Conservation (phyloP, 805 yeast species). For the Zygoascus biomembranicola region DNA sequence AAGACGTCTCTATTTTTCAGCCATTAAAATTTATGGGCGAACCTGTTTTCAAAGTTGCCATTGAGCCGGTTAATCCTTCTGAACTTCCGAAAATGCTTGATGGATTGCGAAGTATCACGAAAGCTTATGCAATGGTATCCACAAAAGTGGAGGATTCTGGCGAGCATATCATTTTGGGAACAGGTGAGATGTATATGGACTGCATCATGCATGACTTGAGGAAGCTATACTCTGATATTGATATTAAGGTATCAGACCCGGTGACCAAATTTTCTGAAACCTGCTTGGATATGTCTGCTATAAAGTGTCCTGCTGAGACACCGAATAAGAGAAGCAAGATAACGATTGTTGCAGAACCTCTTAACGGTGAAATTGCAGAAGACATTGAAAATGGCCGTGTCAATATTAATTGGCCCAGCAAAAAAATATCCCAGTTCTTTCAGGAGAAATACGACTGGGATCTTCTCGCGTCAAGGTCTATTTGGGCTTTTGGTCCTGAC, state of each 20-base stretch:
- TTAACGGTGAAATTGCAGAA: conserved; percentile 43
- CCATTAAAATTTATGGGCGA: conserved; percentile 38
- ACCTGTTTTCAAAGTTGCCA: conserved; percentile 70
- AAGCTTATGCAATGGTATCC: conserved; percentile 56
- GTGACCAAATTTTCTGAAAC: conserved; percentile 75
- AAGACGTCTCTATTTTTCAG: conserved; percentile 30
- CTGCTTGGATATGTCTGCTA: conserved; percentile 52
- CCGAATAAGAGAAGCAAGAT: conserved; percentile 47
- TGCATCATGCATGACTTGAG: conserved; percentile 74
- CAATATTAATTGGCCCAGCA: conserved; percentile 28
- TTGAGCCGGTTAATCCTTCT: conserved; percentile 73
- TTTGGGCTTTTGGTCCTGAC: conserved; percentile 70
- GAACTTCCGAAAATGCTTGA: conserved; percentile 66
- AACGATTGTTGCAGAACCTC: conserved; percentile 70
- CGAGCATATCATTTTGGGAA: conserved; percentile 69
- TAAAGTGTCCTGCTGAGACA: conserved; percentile 56
- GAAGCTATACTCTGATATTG: conserved; percentile 50
- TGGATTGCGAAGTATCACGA: conserved; percentile 56
- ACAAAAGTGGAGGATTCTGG: conserved; percentile 84
- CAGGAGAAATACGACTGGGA: conserved; percentile 68
- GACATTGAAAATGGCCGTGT: conserved; percentile 48
- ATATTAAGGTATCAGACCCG: conserved; percentile 80
- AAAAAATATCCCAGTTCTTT: conserved; percentile 45
- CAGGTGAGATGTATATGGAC: conserved; percentile 86
- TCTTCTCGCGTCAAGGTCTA: conserved; percentile 67